Conservation (phyloP, 2,329 filamentous ascomycete species). For the Beauveria australis region DNA sequence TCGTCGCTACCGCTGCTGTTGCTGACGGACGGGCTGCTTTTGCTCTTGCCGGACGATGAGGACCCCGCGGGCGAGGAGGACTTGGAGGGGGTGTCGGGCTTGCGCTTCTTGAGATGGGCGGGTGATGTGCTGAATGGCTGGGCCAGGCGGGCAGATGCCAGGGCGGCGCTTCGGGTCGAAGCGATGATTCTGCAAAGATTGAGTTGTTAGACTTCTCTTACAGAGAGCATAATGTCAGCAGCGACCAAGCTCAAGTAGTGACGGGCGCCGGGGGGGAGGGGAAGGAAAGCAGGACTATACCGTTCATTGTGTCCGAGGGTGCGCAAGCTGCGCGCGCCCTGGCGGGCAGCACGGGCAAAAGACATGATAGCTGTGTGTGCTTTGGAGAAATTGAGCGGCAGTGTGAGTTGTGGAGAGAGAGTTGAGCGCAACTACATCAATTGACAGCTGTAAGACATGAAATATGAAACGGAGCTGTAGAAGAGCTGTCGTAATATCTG, state of each 20-base stretch:
- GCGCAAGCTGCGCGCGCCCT: not conserved
- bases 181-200: not conserved
- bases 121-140: conserved; percentile 25
- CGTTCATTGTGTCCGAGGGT: not conserved
- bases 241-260: no score
- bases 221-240: not conserved
- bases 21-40: conserved; percentile 13
- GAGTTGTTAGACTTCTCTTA: not conserved
- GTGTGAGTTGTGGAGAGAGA: not conserved
- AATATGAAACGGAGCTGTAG: not conserved
- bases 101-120: conserved; percentile 30
- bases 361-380: not conserved
- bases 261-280: not conserved
- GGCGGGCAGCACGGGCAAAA: not conserved
- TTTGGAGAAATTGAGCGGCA: not conserved
- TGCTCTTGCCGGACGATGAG: conserved; percentile 8
- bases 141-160: not conserved
- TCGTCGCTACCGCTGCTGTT: conserved; percentile 26
- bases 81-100: conserved; percentile 17
- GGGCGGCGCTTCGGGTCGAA: not conserved
- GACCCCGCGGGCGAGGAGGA: conserved; percentile 12
- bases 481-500: not conserved
- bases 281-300: not conserved
- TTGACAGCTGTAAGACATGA: not conserved
- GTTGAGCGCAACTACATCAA: not conserved